phyloP scores from a whole-genome alignment of 1,284 basidiomycete species.

The Marasmius fiardii region DNA sequence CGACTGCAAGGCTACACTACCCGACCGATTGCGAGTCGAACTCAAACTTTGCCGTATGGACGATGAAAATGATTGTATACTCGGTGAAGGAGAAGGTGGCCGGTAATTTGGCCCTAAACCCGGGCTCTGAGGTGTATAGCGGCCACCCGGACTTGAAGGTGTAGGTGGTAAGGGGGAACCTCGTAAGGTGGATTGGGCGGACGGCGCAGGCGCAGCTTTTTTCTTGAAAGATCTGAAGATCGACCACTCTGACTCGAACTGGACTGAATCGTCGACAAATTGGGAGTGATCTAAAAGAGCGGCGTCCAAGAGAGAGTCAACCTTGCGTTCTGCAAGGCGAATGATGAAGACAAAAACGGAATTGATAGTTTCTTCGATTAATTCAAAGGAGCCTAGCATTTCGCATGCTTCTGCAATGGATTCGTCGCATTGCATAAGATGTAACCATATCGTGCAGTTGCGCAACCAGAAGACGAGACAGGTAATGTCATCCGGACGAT shows the following conservation, averaged over 20 bases:
- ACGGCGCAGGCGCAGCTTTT: slow-evolving; percentile 28
- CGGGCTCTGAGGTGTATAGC: not conserved
- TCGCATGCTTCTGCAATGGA: slow-evolving; percentile 75
- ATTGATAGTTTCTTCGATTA: slow-evolving; percentile 88
- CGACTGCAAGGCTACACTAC: slow-evolving; percentile 43
- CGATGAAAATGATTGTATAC: slow-evolving; percentile 41
- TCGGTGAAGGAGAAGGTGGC: slow-evolving; percentile 47
- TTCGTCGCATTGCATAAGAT: slow-evolving; percentile 85
- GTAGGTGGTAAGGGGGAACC: slow-evolving; percentile 18
- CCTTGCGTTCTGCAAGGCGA: slow-evolving; percentile 84
- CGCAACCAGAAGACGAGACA: slow-evolving; percentile 93
- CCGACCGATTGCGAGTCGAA: slow-evolving; percentile 42
- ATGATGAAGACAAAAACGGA: slow-evolving; percentile 97
- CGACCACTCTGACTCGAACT: slow-evolving; percentile 97
- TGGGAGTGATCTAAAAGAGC: slow-evolving; percentile 85
- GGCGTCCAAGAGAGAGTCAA: slow-evolving; percentile 84
- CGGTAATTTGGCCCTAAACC: slow-evolving; percentile 19
- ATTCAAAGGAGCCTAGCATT: slow-evolving; percentile 73
- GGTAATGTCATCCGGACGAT: slow-evolving; percentile 79
- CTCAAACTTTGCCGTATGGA: slow-evolving; percentile 62
- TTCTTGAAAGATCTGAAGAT: slow-evolving; percentile 85
- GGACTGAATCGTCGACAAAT: slow-evolving; percentile 77
- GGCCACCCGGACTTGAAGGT: slow-evolving; percentile 39
- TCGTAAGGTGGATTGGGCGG: slow-evolving; percentile 24
- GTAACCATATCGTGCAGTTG: slow-evolving; percentile 87